Conservation (phyloP, 441 rosid genomes). For the Erodium chrysanthum region DNA sequence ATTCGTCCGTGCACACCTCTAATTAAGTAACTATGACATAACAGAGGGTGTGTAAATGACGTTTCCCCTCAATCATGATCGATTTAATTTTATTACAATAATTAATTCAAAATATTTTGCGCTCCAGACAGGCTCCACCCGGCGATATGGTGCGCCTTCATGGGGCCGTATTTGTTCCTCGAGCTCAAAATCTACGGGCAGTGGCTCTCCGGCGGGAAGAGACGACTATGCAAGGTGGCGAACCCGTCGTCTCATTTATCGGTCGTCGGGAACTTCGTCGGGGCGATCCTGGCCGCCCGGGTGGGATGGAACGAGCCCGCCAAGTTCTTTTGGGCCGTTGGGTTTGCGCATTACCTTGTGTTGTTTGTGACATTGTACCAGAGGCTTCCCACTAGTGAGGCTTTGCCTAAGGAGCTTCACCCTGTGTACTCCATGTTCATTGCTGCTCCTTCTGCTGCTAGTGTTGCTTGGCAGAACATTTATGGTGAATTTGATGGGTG, state of each 20-base stretch:
- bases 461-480: constrained; percentile 75
- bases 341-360: constrained; percentile 71
- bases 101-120: too few relatives aligned
- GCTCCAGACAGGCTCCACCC: constrained; percentile 24
- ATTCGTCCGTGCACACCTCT: too few relatives aligned
- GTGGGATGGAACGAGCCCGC: constrained; percentile 90
- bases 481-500: constrained; percentile 58
- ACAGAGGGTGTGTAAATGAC: too few relatives aligned
- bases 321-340: constrained; percentile 71
- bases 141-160: constrained; percentile 67
- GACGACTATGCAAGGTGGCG: constrained; percentile 83
- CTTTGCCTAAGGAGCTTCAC: constrained; percentile 86
- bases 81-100: too few relatives aligned
- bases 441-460: constrained; percentile 81
- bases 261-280: constrained; percentile 74
- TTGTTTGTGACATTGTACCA: constrained; percentile 87
- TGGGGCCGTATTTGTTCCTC: constrained; percentile 58
- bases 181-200: constrained; percentile 90
- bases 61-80: too few relatives aligned
- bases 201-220: constrained; percentile 86
- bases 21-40: too few relatives aligned
- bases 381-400: constrained; percentile 76
- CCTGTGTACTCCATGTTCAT: constrained; percentile 87
- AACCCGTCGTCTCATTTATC: constrained; percentile 82
- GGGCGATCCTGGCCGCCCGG: constrained; percentile 74